phyloP scores from a whole-genome alignment of 2,329 filamentous ascomycete species.

The Fonsecaea nubica region DNA sequence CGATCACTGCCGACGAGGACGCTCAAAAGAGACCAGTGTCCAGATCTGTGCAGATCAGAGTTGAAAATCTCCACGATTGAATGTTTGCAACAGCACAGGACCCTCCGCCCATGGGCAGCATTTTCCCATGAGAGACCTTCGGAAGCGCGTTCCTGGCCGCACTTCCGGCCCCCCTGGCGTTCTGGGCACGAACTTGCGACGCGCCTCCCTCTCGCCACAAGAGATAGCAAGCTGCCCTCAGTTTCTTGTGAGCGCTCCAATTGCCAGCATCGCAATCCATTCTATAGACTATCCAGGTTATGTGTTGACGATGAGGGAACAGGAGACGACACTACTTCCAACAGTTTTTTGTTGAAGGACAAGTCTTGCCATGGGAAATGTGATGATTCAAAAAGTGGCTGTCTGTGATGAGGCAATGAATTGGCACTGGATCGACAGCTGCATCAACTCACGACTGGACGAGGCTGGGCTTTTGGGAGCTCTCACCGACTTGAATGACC shows the following conservation, averaged over 20 bases:
- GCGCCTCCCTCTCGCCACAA: background rate
- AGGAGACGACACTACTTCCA: background rate
- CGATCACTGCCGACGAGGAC: background rate
- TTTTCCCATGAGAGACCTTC: background rate
- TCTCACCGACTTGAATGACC: constrained; percentile 6
- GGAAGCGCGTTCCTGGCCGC: background rate
- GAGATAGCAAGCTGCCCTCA: background rate
- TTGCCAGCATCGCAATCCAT: background rate
- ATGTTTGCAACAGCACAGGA: background rate
- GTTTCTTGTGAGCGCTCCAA: background rate
- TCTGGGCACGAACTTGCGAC: background rate
- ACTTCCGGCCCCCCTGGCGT: background rate
- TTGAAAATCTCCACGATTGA: constrained; percentile 1
- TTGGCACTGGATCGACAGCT: background rate
- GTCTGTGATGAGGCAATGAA: constrained; percentile 19
- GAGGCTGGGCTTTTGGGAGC: constrained; percentile 16
- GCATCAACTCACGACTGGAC: constrained; percentile 1
- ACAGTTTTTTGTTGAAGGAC: background rate
- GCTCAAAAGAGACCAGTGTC: background rate
- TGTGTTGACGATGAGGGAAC: background rate
- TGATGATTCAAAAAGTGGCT: background rate
- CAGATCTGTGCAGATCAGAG: constrained; percentile 13
- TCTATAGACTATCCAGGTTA: background rate
- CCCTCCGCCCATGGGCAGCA: background rate
- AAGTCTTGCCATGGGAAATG: background rate